These are phyloP conservation scores for Heliamphora pulchella DNA, from an alignment of 179 eudicot genomes.

Conservation along the genomic window DNA sequence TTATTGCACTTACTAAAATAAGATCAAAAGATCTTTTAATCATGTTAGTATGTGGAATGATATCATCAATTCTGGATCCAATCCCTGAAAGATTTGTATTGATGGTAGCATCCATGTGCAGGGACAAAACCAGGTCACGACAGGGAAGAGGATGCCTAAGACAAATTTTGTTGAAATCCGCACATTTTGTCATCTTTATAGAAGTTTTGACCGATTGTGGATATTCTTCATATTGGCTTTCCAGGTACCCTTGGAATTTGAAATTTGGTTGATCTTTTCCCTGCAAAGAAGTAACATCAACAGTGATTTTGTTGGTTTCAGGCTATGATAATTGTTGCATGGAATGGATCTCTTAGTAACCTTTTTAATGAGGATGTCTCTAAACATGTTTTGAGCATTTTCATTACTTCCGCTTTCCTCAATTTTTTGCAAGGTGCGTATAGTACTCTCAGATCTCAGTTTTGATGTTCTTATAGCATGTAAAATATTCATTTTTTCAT, in stretches of 20 bases:
- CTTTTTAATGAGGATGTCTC: slow-evolving; percentile 60
- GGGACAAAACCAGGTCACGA: slow-evolving; percentile 44
- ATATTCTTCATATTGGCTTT: slow-evolving; percentile 74
- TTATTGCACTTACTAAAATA: neutral
- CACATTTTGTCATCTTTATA: slow-evolving; percentile 87
- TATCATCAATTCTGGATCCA: neutral
- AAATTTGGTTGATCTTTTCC: neutral
- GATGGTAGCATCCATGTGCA: slow-evolving; percentile 23
- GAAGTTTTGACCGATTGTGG: slow-evolving; percentile 99
- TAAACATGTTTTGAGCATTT: slow-evolving; percentile 71
- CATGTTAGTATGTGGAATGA: neutral
- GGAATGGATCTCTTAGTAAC: slow-evolving; percentile 60
- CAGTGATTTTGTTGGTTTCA: slow-evolving; percentile 28
- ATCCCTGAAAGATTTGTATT: neutral
- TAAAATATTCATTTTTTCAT: neutral
- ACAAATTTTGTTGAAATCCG: slow-evolving; percentile 96
- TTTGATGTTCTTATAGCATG: neutral
- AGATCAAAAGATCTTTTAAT: neutral
- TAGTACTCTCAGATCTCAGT: slow-evolving; percentile 8
- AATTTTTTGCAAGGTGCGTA: slow-evolving; percentile 77
- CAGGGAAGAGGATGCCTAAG: slow-evolving; percentile 82
- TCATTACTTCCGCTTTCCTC: slow-evolving; percentile 77
- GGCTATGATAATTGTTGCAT: slow-evolving; percentile 93
- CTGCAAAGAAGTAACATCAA: slow-evolving; percentile 9
- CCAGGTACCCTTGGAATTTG: slow-evolving; percentile 50